phyloP scores from a whole-genome alignment of 2,329 filamentous ascomycete genomes.

The Aspergillus vadensis region DNA sequence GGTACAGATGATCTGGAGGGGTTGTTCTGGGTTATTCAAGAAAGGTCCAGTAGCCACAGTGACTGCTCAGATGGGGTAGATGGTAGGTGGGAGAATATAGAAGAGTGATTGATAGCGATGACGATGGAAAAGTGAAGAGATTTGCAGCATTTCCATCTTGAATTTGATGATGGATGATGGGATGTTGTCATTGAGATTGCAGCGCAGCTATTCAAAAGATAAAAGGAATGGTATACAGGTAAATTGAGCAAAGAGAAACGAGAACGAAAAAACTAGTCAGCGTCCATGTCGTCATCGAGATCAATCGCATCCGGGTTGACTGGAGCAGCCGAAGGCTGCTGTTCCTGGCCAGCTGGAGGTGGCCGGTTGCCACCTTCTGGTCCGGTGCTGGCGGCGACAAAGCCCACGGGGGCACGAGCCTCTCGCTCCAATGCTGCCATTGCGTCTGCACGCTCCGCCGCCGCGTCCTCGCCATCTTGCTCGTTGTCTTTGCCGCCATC shows the following conservation, averaged over 20 bases:
- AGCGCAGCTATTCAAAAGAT: slow-evolving; percentile 9
- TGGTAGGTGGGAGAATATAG: no score
- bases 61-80: no score
- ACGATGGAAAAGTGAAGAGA: neutral
- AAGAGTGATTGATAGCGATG: neutral
- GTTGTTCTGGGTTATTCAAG: no score
- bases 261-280: slow-evolving; percentile 25
- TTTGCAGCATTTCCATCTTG: neutral
- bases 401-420: slow-evolving; percentile 83
- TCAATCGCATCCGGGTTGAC: slow-evolving; percentile 87
- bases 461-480: slow-evolving; percentile 48
- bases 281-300: slow-evolving; percentile 62
- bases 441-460: slow-evolving; percentile 65
- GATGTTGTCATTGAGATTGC: neutral
- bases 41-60: no score
- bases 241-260: neutral
- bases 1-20: no score
- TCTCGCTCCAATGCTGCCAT: slow-evolving; percentile 89
- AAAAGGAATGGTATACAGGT: slow-evolving; percentile 5
- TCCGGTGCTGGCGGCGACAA: slow-evolving; percentile 82
- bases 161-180: neutral
- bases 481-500: slow-evolving; percentile 33
- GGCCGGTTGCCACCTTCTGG: slow-evolving; percentile 63
- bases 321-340: slow-evolving; percentile 34
- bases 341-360: slow-evolving; percentile 36